Evolutionary conservation across 2,329 filamentous ascomycete genomes (phyloP).

Genomic region (Aspergillus uvarum): DNA sequence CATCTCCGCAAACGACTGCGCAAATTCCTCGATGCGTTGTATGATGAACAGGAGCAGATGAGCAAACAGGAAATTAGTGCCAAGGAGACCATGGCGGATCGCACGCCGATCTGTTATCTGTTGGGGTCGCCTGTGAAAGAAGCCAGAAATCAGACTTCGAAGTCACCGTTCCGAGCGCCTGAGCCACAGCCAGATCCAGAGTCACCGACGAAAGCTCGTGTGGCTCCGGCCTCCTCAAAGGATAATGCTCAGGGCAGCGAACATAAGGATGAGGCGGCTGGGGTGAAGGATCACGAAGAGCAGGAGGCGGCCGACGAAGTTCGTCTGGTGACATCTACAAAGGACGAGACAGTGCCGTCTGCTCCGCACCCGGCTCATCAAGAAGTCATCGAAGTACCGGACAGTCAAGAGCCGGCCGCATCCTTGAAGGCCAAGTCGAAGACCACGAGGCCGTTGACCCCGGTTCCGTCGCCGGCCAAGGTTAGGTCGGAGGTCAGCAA

Average conservation of each 20-base stretch:
- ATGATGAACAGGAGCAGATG: slow-evolving; percentile 55
- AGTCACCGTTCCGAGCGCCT: not conserved
- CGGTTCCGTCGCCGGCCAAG: not conserved
- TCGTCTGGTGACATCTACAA: not conserved
- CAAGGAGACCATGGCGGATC: slow-evolving; percentile 33
- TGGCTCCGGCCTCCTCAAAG: not conserved
- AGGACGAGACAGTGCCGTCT: not conserved
- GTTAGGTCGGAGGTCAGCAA: not conserved
- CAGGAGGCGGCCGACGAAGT: not conserved
- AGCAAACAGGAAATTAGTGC: slow-evolving; percentile 38
- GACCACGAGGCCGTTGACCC: not conserved
- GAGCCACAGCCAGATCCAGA: not conserved
- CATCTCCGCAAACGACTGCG: slow-evolving; percentile 66
- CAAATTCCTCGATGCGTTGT: slow-evolving; percentile 62
- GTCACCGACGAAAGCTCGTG: not conserved
- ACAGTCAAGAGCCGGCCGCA: slow-evolving; percentile 31
- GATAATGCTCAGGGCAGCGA: not conserved
- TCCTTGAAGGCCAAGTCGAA: not conserved
- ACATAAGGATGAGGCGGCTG: not conserved
- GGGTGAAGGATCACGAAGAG: not conserved
- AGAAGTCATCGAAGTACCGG: slow-evolving; percentile 29
- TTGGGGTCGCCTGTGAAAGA: slow-evolving; percentile 21
- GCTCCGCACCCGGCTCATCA: not conserved
- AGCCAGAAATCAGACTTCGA: not conserved
- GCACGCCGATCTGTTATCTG: slow-evolving; percentile 33